Base-by-base conservation (phyloP, 2,329 filamentous ascomycete genomes). In the Epichloe aotearoae region DNA sequence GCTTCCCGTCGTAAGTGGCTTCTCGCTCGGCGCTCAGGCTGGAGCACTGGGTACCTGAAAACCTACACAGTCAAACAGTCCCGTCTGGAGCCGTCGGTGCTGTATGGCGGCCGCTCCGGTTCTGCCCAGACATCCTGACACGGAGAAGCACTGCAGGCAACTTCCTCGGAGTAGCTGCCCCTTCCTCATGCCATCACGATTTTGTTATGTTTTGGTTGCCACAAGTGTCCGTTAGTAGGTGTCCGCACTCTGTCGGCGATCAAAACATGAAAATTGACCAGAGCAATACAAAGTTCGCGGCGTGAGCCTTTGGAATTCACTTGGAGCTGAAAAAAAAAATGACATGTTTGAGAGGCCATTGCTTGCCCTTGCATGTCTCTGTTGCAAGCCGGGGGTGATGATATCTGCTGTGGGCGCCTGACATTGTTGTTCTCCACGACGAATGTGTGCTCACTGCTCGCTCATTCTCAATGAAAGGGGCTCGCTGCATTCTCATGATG, bases 331-430 rank as follows among this genome's bases (percentile, higher is more conserved):
- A 30, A 51, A 47, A 38, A 33, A 26, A 37, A 26, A 26, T 26
- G 40, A 42, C 20, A 23, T 50, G 52, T 52, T 50, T 50, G 40
- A 46, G 47, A 38, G 33, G 34, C 44, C 39, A 17, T 46, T 47
- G 33, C 41, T 10, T 46, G 46, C 54, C 54, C 54, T 54, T 55
- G 54, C 54, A 52, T 55, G 54, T 54, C 54, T 53, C 54, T 52
- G 46, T 30, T 53, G 52, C 49, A 51, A 40, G 50, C 50, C 50
- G 44, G 49, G 48, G 51, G 39, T 49, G 50, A 41, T 42, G 47
- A 37, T 26, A 6, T 36, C 19, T 30, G 40, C 19, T 30, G 40
- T 38, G 33, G 33, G 26, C 19, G 39, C 39, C 15, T 5, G 47
- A 43, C 12, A 17, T 8, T 34, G 26, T 42, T 48, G 34, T 38